These are phyloP conservation scores for Puccinellia tenuiflora DNA, from an alignment of 176 grass and related monocot genomes.

Conservation along the genomic window DNA sequence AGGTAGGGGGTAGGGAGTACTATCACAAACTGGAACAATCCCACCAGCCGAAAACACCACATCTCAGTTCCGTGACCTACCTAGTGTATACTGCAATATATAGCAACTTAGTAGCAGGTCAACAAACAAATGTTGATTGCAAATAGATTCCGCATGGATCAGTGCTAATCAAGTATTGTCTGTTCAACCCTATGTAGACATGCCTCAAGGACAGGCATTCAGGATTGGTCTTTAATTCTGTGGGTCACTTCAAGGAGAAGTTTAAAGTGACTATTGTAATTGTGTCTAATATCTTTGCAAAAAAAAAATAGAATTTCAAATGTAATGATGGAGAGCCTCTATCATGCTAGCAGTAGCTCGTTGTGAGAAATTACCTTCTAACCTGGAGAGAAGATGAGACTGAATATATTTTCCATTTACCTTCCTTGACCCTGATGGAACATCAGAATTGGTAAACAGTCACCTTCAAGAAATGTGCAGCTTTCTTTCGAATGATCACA, in stretches of 20 bases:
- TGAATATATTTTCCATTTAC: constrained; percentile 92
- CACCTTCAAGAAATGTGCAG: neutral
- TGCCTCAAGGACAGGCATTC: neutral
- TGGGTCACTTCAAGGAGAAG: neutral
- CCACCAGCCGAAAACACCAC: too few species aligned
- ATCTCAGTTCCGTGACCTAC: too few species aligned
- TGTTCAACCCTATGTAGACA: neutral
- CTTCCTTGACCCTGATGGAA: constrained; percentile 55
- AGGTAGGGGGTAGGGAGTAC: neutral
- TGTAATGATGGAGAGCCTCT: neutral
- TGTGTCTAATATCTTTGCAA: neutral
- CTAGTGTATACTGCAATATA: too few species aligned
- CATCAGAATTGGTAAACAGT: constrained; percentile 25
- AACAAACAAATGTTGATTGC: neutral
- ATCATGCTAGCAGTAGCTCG: neutral
- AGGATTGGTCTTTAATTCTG: neutral
- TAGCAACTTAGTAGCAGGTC: too few species aligned
- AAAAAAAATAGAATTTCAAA: neutral
- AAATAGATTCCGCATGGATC: neutral
- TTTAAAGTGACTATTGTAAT: neutral
- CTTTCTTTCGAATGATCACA: neutral
- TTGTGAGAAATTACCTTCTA: constrained; percentile 60
- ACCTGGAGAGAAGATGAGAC: constrained; percentile 79
- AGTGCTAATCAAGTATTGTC: neutral
- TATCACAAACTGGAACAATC: neutral